Conservation (phyloP, 768 basidiomycete genomes). For the Lentinus tigrinus region DNA sequence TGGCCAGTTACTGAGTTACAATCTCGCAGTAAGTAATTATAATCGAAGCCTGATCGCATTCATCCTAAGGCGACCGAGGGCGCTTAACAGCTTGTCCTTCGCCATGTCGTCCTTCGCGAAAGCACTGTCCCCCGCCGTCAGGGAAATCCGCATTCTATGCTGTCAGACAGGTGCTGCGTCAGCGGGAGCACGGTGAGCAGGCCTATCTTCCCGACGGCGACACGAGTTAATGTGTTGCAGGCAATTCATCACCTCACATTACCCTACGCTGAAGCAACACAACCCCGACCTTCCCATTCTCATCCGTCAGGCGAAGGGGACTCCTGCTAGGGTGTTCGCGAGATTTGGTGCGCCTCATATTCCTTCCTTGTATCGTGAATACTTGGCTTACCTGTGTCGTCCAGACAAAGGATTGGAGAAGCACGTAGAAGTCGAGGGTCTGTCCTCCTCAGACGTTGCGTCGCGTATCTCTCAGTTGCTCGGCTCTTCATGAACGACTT, state of each 20-base stretch:
- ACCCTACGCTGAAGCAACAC: conserved; percentile 73
- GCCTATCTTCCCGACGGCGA: neutral
- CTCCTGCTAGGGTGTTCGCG: conserved; percentile 81
- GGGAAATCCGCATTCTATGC: conserved; percentile 78
- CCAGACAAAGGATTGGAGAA: conserved; percentile 79
- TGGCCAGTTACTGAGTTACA: too few species aligned
- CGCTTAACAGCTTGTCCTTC: conserved; percentile 5
- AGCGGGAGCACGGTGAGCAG: conserved; percentile 71
- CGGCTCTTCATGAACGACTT: conserved; percentile 11
- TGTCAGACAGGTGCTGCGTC: conserved; percentile 78
- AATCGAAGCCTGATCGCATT: too few species aligned
- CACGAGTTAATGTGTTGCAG: conserved; percentile 35
- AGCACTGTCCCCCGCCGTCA: conserved; percentile 72
- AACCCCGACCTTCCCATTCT: conserved; percentile 86
- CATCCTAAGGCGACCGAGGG: neutral
- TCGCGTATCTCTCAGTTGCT: conserved; percentile 67
- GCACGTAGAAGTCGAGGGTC: conserved; percentile 76
- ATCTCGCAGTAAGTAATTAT: neutral
- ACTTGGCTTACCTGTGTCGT: neutral
- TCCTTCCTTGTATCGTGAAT: neutral
- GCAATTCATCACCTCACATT: conserved; percentile 75
- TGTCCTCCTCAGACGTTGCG: conserved; percentile 71
- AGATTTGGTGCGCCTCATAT: conserved; percentile 65
- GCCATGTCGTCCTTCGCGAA: conserved; percentile 53
- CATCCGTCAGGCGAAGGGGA: conserved; percentile 77